Base-by-base conservation (phyloP, 169 alveolate genomes). In the Eimeria maxima region DNA sequence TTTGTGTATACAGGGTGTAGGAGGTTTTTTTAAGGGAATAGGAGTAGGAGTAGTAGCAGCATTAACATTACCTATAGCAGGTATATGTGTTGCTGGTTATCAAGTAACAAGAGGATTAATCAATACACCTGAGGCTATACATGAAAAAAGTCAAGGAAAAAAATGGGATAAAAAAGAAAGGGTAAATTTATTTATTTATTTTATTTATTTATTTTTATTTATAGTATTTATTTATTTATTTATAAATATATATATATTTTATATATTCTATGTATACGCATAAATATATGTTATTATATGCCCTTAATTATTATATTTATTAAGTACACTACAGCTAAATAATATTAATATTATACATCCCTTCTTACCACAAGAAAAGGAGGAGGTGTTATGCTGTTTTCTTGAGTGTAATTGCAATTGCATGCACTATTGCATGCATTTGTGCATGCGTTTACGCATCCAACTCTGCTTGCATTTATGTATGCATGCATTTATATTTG, bases 31-130 rank as follows among this genome's bases (percentile, higher is more conserved):
- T 91, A 98, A 98, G 78, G 99, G 99, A 16, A 95, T 98, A 83
- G 99, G 98, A n/a, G 98, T 98, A 42, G 99, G 99, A 5, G 95
- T 98, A 42, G 96, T 97, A 65, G 98, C 98, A 16, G 99, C 99
- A 13, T 98, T 98, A 42, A 96, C 98, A 0, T 97, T 98, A 55
- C 99, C 99, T 27, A 97, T 98, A 38, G 97, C 98, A 2, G 98
- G 98, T 0, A 96, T 98, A 63, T 98, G 99, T 42, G 98, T 98
- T 55, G 99, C 99, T 27, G 97, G 99, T 29, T 98, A 98, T 95
- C 99, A 98, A 91, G 97, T 98, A 83, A 97, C 97, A 45, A 88
- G 99, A 76, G 99, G 99, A 8, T 97, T 97, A 27, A 96, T 97
- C 29, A 98, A 98, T 95, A 98, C 99, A 55, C 99, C 99, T 18